Percentiles rank a stretch among this genome's conserved stretches.
Conservation (phyloP, 148 eudicot genomes). For the Cornus florida region DNA sequence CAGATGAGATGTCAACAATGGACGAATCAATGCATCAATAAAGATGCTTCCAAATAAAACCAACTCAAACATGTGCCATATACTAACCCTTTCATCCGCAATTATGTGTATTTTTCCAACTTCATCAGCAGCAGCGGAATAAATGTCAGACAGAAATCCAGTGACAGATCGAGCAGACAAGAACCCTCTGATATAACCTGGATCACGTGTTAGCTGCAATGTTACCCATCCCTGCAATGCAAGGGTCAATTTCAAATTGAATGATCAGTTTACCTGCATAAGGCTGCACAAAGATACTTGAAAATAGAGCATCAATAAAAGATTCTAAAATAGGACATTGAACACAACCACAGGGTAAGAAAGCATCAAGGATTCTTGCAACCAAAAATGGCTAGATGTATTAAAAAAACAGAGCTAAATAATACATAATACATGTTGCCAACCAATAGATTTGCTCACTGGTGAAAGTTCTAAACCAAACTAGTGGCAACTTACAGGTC, state of each 20-base stretch:
- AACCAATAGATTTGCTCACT: no score
- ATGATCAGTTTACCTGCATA: neutral
- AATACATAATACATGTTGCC: no score
- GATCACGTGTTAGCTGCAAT: constrained; percentile 79
- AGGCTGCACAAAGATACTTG: neutral
- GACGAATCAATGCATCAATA: constrained; percentile 4
- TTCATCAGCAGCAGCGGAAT: constrained; percentile 87
- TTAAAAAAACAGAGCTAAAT: neutral
- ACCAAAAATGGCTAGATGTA: constrained; percentile 5
- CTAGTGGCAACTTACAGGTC: neutral
- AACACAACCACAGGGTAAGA: no score
- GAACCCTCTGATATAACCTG: constrained; percentile 61
- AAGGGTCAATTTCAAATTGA: constrained; percentile 15
- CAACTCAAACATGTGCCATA: neutral
- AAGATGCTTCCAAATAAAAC: neutral
- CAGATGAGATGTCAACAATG: neutral
- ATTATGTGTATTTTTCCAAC: constrained; percentile 84
- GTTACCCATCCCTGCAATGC: constrained; percentile 81
- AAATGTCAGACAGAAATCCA: constrained; percentile 84
- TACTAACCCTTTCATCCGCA: constrained; percentile 75
- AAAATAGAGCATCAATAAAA: no score
- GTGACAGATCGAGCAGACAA: constrained; percentile 87
- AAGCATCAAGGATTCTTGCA: neutral
- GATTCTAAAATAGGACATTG: no score
- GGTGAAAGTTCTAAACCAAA: no score